Conservation (phyloP, 257 asterid species). For the Paulownia fortunei region DNA sequence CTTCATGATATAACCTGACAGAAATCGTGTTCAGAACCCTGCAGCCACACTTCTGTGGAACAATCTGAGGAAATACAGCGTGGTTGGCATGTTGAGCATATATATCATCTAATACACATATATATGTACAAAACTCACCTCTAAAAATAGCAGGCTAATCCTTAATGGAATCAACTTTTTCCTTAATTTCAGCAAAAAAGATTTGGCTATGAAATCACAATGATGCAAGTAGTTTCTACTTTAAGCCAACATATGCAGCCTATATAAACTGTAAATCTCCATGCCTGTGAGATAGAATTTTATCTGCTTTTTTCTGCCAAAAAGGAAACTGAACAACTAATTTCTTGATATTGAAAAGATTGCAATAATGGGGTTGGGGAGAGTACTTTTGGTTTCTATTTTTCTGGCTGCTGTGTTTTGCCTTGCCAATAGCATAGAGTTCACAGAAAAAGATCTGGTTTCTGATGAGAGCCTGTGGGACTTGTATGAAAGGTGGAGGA, state of each 20-base stretch:
- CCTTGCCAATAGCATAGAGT: slow-evolving; percentile 56
- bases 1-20: background rate
- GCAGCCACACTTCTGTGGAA: slow-evolving; percentile 38
- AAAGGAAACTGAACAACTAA: background rate
- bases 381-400: slow-evolving; percentile 40
- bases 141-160: slow-evolving; percentile 44
- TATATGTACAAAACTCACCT: slow-evolving; percentile 34
- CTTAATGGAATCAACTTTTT: slow-evolving; percentile 25
- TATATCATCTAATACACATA: slow-evolving; percentile 15
- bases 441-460: slow-evolving; percentile 67
- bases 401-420: slow-evolving; percentile 39
- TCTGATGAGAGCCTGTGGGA: slow-evolving; percentile 77
- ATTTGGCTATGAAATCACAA: slow-evolving; percentile 4
- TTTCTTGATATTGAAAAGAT: slow-evolving; percentile 22
- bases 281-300: background rate
- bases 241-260: slow-evolving; percentile 16
- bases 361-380: slow-evolving; percentile 40
- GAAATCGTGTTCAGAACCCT: slow-evolving; percentile 37
- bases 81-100: slow-evolving; percentile 18
- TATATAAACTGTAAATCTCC: slow-evolving; percentile 27
- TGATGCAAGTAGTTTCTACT: slow-evolving; percentile 31
- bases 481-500: slow-evolving; percentile 76
- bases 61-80: slow-evolving; percentile 35
- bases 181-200: slow-evolving; percentile 38
- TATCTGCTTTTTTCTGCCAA: background rate